Conservation (phyloP, 2,329 filamentous ascomycete species). For the Alternaria sp. region DNA sequence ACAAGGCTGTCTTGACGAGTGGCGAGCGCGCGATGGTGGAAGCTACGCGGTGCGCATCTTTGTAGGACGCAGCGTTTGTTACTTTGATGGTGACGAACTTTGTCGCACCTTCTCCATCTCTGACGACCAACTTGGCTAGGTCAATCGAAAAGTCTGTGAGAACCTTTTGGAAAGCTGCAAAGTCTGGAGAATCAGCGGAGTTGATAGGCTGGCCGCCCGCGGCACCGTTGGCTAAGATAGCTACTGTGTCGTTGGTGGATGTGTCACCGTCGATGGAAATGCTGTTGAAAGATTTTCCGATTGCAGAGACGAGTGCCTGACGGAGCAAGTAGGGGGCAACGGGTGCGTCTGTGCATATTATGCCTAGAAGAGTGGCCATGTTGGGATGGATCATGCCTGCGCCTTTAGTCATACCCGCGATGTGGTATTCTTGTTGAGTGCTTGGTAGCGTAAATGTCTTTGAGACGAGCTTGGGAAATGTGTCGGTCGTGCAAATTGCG, state of each 20-base stretch:
- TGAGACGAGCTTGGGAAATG: constrained; percentile 94
- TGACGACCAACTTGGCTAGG: constrained; percentile 90
- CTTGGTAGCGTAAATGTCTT: constrained; percentile 85
- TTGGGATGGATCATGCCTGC: constrained; percentile 99
- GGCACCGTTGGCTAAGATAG: constrained; percentile 93
- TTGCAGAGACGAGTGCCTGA: constrained; percentile 74
- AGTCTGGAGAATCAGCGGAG: constrained; percentile 67
- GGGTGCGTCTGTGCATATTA: constrained; percentile 90
- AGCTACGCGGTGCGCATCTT: constrained; percentile 80
- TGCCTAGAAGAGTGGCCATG: constrained; percentile 94
- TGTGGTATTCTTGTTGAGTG: constrained; percentile 78
- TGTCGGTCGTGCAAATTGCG: constrained; percentile 98
- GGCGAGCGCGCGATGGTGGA: constrained; percentile 89
- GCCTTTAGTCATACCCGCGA: constrained; percentile 96
- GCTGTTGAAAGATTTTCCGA: constrained; percentile 90
- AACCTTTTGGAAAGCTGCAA: constrained; percentile 72
- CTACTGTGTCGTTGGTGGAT: constrained; percentile 95
- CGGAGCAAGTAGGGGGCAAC: constrained; percentile 74
- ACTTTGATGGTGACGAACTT: constrained; percentile 97
- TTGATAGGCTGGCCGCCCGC: constrained; percentile 75
- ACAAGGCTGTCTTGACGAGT: constrained; percentile 95
- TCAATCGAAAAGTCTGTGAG: constrained; percentile 82
- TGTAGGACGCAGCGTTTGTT: constrained; percentile 73
- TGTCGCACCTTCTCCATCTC: constrained; percentile 95
- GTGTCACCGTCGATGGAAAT: constrained; percentile 98